Conservation (phyloP, 257 asterid species). For the Fraxinus pennsylvanica region DNA sequence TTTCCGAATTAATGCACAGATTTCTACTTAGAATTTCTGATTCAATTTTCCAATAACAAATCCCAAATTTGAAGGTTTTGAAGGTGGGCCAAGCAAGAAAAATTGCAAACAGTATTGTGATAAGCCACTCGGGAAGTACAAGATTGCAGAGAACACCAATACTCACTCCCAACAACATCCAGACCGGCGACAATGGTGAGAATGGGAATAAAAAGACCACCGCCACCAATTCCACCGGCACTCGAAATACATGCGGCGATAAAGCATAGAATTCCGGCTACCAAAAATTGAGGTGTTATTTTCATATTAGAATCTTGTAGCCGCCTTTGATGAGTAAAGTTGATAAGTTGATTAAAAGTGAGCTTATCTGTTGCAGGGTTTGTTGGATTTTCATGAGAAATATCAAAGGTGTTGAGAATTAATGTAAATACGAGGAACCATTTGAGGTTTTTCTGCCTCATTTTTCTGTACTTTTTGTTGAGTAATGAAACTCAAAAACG, state of each 20-base stretch:
- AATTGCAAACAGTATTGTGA: conserved; percentile 52
- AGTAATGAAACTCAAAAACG: background rate
- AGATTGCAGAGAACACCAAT: conserved; percentile 67
- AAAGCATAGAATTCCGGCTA: conserved; percentile 40
- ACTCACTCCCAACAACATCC: conserved; percentile 78
- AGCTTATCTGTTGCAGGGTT: background rate
- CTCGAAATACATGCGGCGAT: conserved; percentile 44
- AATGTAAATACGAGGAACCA: background rate
- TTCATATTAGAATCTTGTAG: conserved; percentile 18
- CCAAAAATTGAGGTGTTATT: conserved; percentile 6
- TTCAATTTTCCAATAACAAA: conserved; percentile 60
- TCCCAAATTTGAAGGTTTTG: conserved; percentile 65
- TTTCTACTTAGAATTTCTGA: conserved; percentile 37
- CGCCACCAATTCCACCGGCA: conserved; percentile 64
- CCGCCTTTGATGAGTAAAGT: background rate
- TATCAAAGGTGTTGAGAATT: background rate
- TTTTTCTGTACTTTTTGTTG: background rate
- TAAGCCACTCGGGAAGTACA: conserved; percentile 80
- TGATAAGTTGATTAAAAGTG: background rate
- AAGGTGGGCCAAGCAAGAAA: conserved; percentile 70
- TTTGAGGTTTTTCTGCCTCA: background rate
- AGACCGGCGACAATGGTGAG: conserved; percentile 42
- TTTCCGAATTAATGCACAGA: conserved; percentile 28
- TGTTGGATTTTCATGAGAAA: background rate
- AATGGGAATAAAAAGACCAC: conserved; percentile 52